Evolutionary conservation across 2,329 filamentous ascomycete genomes (phyloP), one percentile per base, ranked within the genome.

Genomic region (Neofusicoccum parvum): DNA sequence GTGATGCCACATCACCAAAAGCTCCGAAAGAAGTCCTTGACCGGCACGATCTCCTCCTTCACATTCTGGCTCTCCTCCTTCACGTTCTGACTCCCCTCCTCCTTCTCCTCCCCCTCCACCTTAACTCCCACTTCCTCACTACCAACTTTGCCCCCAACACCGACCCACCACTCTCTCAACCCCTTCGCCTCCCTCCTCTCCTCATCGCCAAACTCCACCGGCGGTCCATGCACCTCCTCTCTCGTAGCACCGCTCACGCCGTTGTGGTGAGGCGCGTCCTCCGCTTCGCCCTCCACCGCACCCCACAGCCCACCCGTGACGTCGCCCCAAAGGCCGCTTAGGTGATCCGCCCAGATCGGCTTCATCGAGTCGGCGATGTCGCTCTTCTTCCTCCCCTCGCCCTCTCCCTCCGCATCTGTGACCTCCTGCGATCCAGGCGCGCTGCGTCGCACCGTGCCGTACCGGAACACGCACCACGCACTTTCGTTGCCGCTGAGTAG

Each of bases 381-480:
- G 39, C 54, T 50, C 10, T 27, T 41, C 15, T 56, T 63, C 54
- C 34, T 43, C 27, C 32, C 27, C 10, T n/a, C 23, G 14, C 15
- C 11, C 17, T 59, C 27, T 3, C 20, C 49, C 11, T 23, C 34
- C 3, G 7, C 36, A 1, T 43, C 17, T 1, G 23, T 15, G n/a
- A 17, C 39, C 14, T 46, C 50, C 49, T 5, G 20, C 32, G 11
- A 23, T 14, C 56, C 34, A 10, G 20, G n/a, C 17, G 15, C 17
- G 6, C 43, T 59, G 51, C 58, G 58, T 41, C 5, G 20, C 11
- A 27, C 14, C 11, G 36, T 15, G 34, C 69, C 71, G 62, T 70
- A 80, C 3, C 79, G 72, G 80, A 81, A 84, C 2, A 83, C 81
- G 65, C 80, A 82, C 82, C 82, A 84, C 2, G 74, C 75, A 62